Base-by-base conservation (phyloP, 2,329 filamentous ascomycete species). In the Phaeosphaeria sp. region DNA sequence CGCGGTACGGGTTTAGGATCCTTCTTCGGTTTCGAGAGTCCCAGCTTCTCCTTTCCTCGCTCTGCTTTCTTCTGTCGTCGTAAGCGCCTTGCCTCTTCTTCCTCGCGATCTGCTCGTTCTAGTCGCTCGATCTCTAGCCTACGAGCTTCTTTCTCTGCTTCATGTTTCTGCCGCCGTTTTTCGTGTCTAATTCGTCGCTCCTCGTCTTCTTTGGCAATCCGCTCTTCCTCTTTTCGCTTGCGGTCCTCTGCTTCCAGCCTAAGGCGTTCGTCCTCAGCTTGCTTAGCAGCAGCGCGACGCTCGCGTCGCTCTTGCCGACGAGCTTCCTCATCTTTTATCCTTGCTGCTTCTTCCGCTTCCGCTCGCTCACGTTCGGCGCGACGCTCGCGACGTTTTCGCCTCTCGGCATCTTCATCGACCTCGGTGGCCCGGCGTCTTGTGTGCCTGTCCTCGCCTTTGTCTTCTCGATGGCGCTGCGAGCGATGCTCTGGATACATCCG, bases 141-240 rank as follows among this genome's bases (percentile, higher is more conserved):
- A 39, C 49, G 59, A 9, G 63, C 58, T 27, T 70, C 67, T 36
- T 65, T 69, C 50, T 71, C 68, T 7, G 68, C 72, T 50, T 75
- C 74, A 22, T 73, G 63, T 13, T 55, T 56, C 24, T 60, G 60
- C 17, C 71, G 60, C 43, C 67, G 59, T 55, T 63, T 65, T 42
- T 72, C 72, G 21, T 71, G 71, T 46, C 73, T 60, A 6, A 70
- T 55, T 13, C 65, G 72, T 49, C 66, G 56, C 24, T 66, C 71
- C 57, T 76, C 72, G 21, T 69, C 72, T 42, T 72, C 69, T 49
- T 56, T 64, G 2, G 61, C 64, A 3, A 56, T 18, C 20, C 54
- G 64, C n/a, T 65, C 58, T 24, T 67, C 67, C 52, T 71, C 71
- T 33, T 63, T 56, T 9, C 57, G 60, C 20, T 57, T 66, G 6